Percentiles rank a stretch among this genome's conserved stretches.
These are phyloP conservation scores for Metschnikowia orientalis DNA, from an alignment of 805 yeast genomes.

Conservation along the genomic window DNA sequence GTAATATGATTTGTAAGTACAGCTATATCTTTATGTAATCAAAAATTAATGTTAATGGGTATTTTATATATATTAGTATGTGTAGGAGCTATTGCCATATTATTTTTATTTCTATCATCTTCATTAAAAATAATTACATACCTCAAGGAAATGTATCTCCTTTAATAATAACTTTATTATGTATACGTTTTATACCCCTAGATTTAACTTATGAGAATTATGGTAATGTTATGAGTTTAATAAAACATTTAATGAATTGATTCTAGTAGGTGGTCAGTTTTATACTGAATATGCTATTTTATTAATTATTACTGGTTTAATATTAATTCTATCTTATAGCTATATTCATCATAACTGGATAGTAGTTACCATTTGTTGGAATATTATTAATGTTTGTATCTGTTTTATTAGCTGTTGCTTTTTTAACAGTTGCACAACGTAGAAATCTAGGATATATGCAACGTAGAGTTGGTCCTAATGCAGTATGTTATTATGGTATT, in stretches of 20 bases:
- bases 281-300: slow-evolving; percentile 7
- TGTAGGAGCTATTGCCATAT: slow-evolving; percentile 1
- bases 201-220: slow-evolving; percentile 3
- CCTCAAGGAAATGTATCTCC: slow-evolving; percentile 3
- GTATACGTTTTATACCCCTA: neutral
- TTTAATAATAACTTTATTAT: slow-evolving; percentile 1
- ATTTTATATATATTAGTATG: neutral
- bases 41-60: neutral
- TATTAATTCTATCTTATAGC: slow-evolving; percentile 2
- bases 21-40: neutral
- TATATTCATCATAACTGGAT: slow-evolving; percentile 1
- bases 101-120: slow-evolving; percentile 1
- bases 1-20: neutral
- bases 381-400: slow-evolving; percentile 2
- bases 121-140: slow-evolving; percentile 2
- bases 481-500: slow-evolving; percentile 2
- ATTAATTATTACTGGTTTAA: slow-evolving; percentile 4
- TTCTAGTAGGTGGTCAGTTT: slow-evolving; percentile 3
- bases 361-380: slow-evolving; percentile 5
- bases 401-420: slow-evolving; percentile 4
- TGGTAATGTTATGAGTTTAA: slow-evolving; percentile 1
- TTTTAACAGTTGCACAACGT: slow-evolving; percentile 2
- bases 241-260: slow-evolving; percentile 5
- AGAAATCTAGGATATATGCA: slow-evolving; percentile 1
- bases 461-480: slow-evolving; percentile 1